phyloP scores from a whole-genome alignment of 352 stramenopile genomes.

The Phytophthora aleatoria region DNA sequence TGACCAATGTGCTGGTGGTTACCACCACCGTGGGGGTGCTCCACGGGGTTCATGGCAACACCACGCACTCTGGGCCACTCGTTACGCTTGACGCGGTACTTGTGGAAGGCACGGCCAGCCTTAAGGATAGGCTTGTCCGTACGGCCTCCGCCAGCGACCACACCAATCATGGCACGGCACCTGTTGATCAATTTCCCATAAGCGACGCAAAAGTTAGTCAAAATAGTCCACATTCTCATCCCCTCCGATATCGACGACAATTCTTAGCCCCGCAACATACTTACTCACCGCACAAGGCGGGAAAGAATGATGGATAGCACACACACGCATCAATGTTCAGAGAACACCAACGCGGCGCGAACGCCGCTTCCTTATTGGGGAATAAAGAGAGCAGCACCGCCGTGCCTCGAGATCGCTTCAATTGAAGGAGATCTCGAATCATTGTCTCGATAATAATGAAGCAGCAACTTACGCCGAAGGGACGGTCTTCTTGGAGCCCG shows the following conservation, averaged over 20 bases:
- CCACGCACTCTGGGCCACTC: constrained; percentile 98
- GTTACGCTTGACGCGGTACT: constrained; percentile 99
- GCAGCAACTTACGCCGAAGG: constrained; percentile 85
- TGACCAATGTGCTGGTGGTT: constrained; percentile 99
- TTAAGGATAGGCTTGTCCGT: constrained; percentile 99
- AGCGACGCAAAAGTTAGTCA: constrained; percentile 43
- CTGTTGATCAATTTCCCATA: constrained; percentile 46
- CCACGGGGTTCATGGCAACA: constrained; percentile 99
- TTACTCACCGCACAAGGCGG: constrained; percentile 85
- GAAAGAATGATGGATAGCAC: constrained; percentile 52
- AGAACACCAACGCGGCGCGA: constrained; percentile 32
- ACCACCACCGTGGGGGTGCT: constrained; percentile 99
- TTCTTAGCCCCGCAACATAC: constrained; percentile 44
- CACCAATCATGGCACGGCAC: constrained; percentile 96
- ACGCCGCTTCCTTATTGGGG: constrained; percentile 16
- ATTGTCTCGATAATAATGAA: constrained; percentile 33
- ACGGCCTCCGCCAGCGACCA: constrained; percentile 97
- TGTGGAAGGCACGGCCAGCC: constrained; percentile 97
- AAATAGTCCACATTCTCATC: constrained; percentile 12
- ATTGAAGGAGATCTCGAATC: constrained; percentile 21
- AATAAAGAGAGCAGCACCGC: constrained; percentile 28
- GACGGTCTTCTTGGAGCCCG: constrained; percentile 98
- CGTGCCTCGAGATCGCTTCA: constrained; percentile 33
- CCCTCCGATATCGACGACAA: constrained; percentile 7
- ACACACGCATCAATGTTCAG: constrained; percentile 33